These are phyloP conservation scores for Phyllosticta citrichinensis DNA, from an alignment of 2,329 filamentous ascomycete species.

Conservation along the genomic window DNA sequence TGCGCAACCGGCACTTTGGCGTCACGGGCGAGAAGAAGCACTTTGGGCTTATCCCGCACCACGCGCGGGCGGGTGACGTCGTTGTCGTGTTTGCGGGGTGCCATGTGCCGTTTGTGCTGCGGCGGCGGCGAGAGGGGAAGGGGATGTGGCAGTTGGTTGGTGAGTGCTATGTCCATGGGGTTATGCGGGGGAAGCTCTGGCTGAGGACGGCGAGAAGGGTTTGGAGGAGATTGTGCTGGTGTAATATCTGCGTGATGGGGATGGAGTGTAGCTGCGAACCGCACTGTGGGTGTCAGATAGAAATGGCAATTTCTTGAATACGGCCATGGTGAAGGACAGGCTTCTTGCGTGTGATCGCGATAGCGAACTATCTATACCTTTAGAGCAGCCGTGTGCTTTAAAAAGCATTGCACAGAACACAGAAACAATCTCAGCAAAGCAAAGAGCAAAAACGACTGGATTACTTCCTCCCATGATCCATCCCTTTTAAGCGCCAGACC, in stretches of 20 bases:
- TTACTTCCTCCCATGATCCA: background rate
- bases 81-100: constrained; percentile 16
- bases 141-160: background rate
- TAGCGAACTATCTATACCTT: too few relatives aligned
- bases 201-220: background rate
- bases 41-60: constrained; percentile 18
- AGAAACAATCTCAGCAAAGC: background rate
- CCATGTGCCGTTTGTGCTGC: constrained; percentile 16
- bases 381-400: too few relatives aligned
- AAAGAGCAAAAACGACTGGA: background rate
- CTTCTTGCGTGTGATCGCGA: too few relatives aligned
- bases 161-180: background rate
- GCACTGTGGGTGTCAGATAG: too few relatives aligned
- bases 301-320: too few relatives aligned
- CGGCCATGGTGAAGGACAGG: too few relatives aligned
- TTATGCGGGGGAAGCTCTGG: background rate
- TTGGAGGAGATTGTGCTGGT: too few relatives aligned
- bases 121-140: background rate
- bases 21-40: constrained; percentile 15
- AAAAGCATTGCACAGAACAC: background rate
- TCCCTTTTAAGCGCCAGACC: background rate
- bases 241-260: too few relatives aligned
- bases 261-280: too few relatives aligned
- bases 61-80: constrained; percentile 12
- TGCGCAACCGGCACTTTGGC: constrained; percentile 17